Conservation (phyloP, 108 stramenopile genomes). For the Skeletonema costatum region DNA sequence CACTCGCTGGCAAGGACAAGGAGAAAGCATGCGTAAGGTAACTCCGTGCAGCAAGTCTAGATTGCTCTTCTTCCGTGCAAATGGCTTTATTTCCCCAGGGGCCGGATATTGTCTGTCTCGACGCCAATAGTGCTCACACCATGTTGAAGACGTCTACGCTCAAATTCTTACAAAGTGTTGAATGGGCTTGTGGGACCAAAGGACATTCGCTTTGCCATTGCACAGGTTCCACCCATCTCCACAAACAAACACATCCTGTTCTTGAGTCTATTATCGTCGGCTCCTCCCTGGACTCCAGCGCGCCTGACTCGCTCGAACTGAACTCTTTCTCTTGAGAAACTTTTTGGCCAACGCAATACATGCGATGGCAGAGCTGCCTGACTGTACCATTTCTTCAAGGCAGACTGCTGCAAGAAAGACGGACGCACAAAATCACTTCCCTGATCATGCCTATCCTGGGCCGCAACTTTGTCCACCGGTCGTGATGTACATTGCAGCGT, state of each 20-base stretch:
- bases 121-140: constrained; percentile 77
- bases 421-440: constrained; percentile 35
- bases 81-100: constrained; percentile 47
- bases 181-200: constrained; percentile 38
- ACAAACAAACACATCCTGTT: constrained; percentile 49
- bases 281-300: constrained; percentile 55
- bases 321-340: constrained; percentile 42
- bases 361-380: constrained; percentile 56
- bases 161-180: constrained; percentile 56
- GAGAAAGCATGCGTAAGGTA: neutral
- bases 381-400: constrained; percentile 34
- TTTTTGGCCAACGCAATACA: constrained; percentile 59
- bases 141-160: constrained; percentile 57
- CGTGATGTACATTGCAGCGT: constrained; percentile 51
- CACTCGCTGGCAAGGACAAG: neutral
- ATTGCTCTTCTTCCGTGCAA: constrained; percentile 17
- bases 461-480: constrained; percentile 61
- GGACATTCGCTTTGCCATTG: constrained; percentile 62
- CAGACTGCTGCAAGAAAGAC: constrained; percentile 30
- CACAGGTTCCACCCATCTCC: constrained; percentile 48
- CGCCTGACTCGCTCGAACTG: constrained; percentile 54
- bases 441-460: constrained; percentile 39
- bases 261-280: constrained; percentile 71
- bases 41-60: constrained; percentile 5
- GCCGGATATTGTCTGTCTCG: constrained; percentile 64